These are phyloP conservation scores for Paecilomyces variotii DNA, from an alignment of 2,329 filamentous ascomycete species.

Conservation along the genomic window DNA sequence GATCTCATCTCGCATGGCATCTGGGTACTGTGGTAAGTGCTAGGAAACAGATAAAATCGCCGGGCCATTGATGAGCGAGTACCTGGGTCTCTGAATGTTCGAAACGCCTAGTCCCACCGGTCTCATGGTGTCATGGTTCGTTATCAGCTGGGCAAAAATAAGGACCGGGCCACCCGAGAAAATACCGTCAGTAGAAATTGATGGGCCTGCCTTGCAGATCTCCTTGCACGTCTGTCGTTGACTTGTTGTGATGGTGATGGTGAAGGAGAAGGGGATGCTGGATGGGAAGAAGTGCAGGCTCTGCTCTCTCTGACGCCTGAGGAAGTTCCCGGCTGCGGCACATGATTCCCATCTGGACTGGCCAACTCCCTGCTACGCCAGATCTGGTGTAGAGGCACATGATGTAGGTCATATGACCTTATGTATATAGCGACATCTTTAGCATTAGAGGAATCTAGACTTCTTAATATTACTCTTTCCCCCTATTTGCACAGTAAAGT, in stretches of 20 bases:
- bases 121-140: neutral
- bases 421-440: too few relatives aligned
- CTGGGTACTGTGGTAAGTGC: neutral
- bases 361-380: too few relatives aligned
- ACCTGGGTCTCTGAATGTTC: neutral
- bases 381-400: too few relatives aligned
- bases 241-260: neutral
- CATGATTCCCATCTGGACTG: neutral
- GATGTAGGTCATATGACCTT: too few relatives aligned
- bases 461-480: too few relatives aligned
- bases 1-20: constrained; percentile 1
- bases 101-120: neutral
- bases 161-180: neutral
- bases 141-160: neutral
- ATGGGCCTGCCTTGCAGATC: neutral
- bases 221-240: neutral
- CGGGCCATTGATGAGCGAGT: neutral
- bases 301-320: neutral
- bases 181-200: neutral
- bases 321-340: neutral
- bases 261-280: neutral
- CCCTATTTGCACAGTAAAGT: too few relatives aligned
- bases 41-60: neutral
- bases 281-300: neutral
- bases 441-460: too few relatives aligned